phyloP scores from a whole-genome alignment of 2,329 filamentous ascomycete species.

The Drechslerella coelobrocha region DNA sequence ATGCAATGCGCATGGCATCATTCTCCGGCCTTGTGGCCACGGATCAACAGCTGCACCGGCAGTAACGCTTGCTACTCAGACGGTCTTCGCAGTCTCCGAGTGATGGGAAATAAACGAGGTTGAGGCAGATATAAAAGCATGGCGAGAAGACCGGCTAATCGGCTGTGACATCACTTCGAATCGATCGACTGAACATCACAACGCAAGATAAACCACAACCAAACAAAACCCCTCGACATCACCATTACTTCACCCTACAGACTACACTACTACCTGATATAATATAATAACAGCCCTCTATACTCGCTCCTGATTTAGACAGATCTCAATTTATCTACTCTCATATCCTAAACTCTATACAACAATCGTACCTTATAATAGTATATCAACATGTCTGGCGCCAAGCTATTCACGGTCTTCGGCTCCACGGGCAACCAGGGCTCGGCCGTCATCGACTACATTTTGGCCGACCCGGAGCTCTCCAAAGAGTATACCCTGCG shows the following conservation, averaged over 20 bases:
- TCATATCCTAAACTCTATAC: background rate
- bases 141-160: background rate
- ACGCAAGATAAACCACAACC: background rate
- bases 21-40: background rate
- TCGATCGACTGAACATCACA: background rate
- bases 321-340: too few relatives aligned
- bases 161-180: background rate
- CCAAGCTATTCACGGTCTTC: conserved; percentile 59
- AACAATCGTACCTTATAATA: background rate
- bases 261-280: too few relatives aligned
- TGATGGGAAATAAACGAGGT: too few relatives aligned
- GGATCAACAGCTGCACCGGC: too few relatives aligned
- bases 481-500: conserved; percentile 61
- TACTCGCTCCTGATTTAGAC: too few relatives aligned
- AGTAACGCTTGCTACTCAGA: too few relatives aligned
- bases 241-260: too few relatives aligned
- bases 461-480: conserved; percentile 62
- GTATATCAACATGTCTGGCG: conserved; percentile 26
- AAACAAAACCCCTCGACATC: too few relatives aligned
- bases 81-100: too few relatives aligned
- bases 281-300: too few relatives aligned
- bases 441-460: conserved; percentile 60
- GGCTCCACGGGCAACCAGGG: conserved; percentile 64
- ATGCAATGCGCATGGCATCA: too few relatives aligned
- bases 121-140: background rate